Percentiles rank a stretch among this genome's conserved stretches.
phyloP scores from a whole-genome alignment of 257 asterid species.

The Solanum chmielewskii region DNA sequence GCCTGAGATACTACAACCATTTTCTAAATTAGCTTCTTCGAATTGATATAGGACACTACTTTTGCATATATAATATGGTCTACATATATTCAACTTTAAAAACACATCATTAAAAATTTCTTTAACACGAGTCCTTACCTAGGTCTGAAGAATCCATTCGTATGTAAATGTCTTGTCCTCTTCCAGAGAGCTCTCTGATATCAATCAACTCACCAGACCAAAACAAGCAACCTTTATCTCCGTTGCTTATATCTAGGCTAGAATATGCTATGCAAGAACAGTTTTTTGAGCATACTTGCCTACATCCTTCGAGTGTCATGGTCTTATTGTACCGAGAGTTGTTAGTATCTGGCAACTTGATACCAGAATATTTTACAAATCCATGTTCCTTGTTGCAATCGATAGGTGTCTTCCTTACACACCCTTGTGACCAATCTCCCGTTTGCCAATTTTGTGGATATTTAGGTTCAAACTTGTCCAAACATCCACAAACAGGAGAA shows the following conservation, averaged over 20 bases:
- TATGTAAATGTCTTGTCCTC: slow-evolving; percentile 15
- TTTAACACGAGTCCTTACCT: neutral
- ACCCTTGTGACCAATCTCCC: slow-evolving; percentile 18
- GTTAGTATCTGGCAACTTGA: slow-evolving; percentile 17
- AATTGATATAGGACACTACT: neutral
- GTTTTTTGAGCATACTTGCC: slow-evolving; percentile 11
- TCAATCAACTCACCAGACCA: slow-evolving; percentile 15
- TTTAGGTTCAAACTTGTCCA: slow-evolving; percentile 8
- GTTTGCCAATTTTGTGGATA: slow-evolving; percentile 6
- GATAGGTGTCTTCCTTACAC: slow-evolving; percentile 3
- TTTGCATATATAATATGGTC: neutral
- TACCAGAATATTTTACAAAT: slow-evolving; percentile 9
- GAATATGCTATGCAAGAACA: slow-evolving; percentile 25
- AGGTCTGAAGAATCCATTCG: slow-evolving; percentile 17
- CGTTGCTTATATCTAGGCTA: slow-evolving; percentile 6
- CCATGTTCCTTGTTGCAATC: slow-evolving; percentile 7
- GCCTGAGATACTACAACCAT: neutral
- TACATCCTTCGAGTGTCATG: slow-evolving; percentile 14
- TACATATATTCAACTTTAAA: neutral
- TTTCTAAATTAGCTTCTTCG: neutral
- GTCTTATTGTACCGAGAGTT: slow-evolving; percentile 4
- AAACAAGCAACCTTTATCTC: slow-evolving; percentile 15
- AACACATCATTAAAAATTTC: neutral
- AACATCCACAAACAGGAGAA: slow-evolving; percentile 3
- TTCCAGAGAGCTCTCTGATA: slow-evolving; percentile 3